Base-by-base conservation (phyloP, 306 rosid species). In the Prunus fruticosa region DNA sequence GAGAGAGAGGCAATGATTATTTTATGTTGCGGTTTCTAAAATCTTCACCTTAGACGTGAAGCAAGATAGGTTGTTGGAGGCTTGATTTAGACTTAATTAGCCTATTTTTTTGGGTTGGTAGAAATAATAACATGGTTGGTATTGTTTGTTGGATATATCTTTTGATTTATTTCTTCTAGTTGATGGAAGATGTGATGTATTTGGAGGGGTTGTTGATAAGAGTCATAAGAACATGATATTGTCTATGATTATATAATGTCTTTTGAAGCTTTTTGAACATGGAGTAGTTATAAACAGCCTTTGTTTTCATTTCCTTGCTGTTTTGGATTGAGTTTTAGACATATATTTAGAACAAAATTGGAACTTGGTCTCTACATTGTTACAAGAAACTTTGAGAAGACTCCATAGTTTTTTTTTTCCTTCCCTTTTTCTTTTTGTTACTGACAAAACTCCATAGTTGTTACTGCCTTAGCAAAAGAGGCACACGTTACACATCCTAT, bases 61-160 rank as follows among this genome's bases (percentile, higher is more conserved):
- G 83, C 78, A 65, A 83, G 46, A 2, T 30, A 3, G 45, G 45
- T 5, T 23, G 45, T 30, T 32, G 76, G 57, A 64, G 66, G 52
- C 47, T 10, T 61, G 27, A 61, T 60, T 1, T 8, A 18, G 34
- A 43, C 65, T 0, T 4, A 27, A 27, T 27, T 27, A 54, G 18
- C 16, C 52, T 43, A 25, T 27, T 11, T 10, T 11, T 45, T 50
- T 25, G 23, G 57, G 68, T 63, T 68, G 82, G 69, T 74, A 18
- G 8, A 34, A 49, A 74, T 1, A 49, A 74, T 1, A n/a, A 54
- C 65, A 47, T 34, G 69, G 80, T 79, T 79, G 86, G 83, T 83
- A 53, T 76, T 3, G n/a, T 47, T 75, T 50, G 47, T 28, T 43
- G 15, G 67, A 30, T 56, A 12, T 25, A 18, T 30, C 9, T 74